Evolutionary conservation across 2,329 filamentous ascomycete species (phyloP), one percentile per base, ranked within the genome.

Genomic region (Chaetoscypha palmicola): DNA sequence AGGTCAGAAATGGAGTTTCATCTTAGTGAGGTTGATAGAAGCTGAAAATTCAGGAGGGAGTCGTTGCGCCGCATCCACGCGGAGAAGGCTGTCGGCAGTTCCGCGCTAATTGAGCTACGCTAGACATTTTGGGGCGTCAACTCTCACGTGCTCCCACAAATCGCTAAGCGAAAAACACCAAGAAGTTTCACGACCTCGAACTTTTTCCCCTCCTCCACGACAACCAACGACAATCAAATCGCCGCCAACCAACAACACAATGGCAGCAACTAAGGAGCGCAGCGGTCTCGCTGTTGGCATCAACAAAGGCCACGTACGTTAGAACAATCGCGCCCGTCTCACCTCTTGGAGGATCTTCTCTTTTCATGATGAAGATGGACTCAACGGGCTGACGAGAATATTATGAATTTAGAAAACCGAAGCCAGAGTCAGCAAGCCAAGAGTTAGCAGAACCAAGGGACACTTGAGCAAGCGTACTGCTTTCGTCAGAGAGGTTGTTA

Each of bases 401-500:
- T 45, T 39, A 24, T 37, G 22, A 4, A 34, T 71, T 70, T 71
- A 90, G 83, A 90, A 90, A 80, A 88, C 85, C 71, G 89, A 85
- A 61, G 68, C 81, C 62, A 80, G 87, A 66, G 82, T 84, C 65
- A 69, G 72, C 68, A 90, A 89, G 77, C 79, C 79, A 64, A 80
- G 83, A 64, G 79, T 90, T 64, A 86, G 82, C 66, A 77, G 83
- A 62, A 90, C 82, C 76, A 97, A 96, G 81, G 92, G 92, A 62
- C 86, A 92, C 74, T 76, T 94, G 66, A 94, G 86, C 77, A 95
- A 94, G 83, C 83, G 90, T 66, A 97, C 92, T 62, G 82, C 86
- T 63, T 97, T 98, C 74, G 91, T 97, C 62, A 81, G 92, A 63
- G 90, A 96, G 67, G 84, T 98, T 68, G 88, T 95, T 71, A 94